Conservation (phyloP, 306 rosid species). For the Carpinus viminea region DNA sequence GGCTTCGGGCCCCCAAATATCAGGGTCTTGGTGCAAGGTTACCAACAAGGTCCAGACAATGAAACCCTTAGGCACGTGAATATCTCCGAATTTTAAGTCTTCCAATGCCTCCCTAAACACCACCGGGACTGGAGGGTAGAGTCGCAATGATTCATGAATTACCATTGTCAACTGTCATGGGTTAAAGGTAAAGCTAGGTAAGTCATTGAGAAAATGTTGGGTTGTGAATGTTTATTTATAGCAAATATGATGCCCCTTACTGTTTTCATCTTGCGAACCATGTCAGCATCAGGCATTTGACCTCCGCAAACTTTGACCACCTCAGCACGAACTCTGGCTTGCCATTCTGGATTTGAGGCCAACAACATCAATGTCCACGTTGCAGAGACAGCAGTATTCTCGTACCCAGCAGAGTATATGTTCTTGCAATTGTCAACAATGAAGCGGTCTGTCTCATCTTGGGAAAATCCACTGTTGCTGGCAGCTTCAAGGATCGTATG, state of each 20-base stretch:
- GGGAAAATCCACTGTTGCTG: constrained; percentile 13
- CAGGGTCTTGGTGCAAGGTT: constrained; percentile 20
- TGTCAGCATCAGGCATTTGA: constrained; percentile 28
- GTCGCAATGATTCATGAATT: constrained; percentile 32
- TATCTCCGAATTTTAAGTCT: constrained; percentile 26
- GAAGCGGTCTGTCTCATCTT: constrained; percentile 21
- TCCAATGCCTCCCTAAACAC: constrained; percentile 20
- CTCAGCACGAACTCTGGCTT: constrained; percentile 40
- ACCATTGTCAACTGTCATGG: constrained; percentile 30
- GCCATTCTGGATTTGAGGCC: constrained; percentile 54
- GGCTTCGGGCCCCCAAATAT: constrained; percentile 30
- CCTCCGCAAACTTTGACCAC: constrained; percentile 28
- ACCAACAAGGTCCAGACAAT: constrained; percentile 18
- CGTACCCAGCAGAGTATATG: constrained; percentile 42
- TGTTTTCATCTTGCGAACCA: constrained; percentile 48
- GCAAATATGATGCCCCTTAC: constrained; percentile 34
- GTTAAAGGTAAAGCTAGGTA: too few species aligned
- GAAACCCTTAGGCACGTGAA: constrained; percentile 20
- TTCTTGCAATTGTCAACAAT: constrained; percentile 42
- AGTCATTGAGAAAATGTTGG: background rate
- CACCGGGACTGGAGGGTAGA: constrained; percentile 25
- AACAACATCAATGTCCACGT: constrained; percentile 47
- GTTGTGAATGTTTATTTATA: background rate
- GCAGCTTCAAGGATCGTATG: constrained; percentile 40
- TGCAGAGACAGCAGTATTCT: constrained; percentile 44